Evolutionary conservation across 2,329 filamentous ascomycete species (phyloP), one percentile per base, ranked within the genome.

Genomic region (Gyromitra esculenta): DNA sequence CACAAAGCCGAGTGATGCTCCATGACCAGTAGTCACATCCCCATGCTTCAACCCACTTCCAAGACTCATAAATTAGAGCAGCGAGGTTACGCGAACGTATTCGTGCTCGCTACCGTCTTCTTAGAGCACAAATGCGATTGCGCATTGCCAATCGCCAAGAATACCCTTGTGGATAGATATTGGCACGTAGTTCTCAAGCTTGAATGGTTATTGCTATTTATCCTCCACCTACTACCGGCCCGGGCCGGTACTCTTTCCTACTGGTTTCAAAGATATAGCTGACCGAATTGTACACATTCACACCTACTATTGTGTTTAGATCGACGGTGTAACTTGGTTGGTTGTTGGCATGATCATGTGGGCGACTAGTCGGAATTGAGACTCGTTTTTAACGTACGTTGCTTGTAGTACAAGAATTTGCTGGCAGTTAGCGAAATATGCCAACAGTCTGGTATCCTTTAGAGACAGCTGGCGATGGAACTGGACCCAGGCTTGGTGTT

Each of bases 321-420:
- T 66, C 11, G 31, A 54, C 31, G 2, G 31, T 21, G 45, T 37
- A 41, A 54, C 37, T 25, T 67, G 18, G 37, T 57, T 67, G 50
- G 64, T 31, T 45, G 18, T 8, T 41, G 4, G 54, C 13, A 54
- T 5, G 21, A n/a, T 7, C 62, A 9, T 41, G 31, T 43, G 31
- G 37, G 48, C 41, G 63, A 66, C 63, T 11, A 52, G 63, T 66
- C 63, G 41, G n/a, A 65, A 65, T 37, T 39, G n/a, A 8, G 15
- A 31, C 41, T 39, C 35, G 39, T 66, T 21, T 66, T 41, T 35
- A 7, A 52, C 25, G 48, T 13, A 45, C 8, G 0, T 35, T 31
- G 52, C 52, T 39, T 41, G 56, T 41, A 60, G 15, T 39, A 60
- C 11, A n/a, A 39, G 13, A 35, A 37, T 41, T 35, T 15, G 52